Percentiles rank a stretch among this genome's conserved stretches.
Evolutionary conservation across 2,329 filamentous ascomycete genomes (phyloP).

Genomic region (Ceratocystis diversiconidia): DNA sequence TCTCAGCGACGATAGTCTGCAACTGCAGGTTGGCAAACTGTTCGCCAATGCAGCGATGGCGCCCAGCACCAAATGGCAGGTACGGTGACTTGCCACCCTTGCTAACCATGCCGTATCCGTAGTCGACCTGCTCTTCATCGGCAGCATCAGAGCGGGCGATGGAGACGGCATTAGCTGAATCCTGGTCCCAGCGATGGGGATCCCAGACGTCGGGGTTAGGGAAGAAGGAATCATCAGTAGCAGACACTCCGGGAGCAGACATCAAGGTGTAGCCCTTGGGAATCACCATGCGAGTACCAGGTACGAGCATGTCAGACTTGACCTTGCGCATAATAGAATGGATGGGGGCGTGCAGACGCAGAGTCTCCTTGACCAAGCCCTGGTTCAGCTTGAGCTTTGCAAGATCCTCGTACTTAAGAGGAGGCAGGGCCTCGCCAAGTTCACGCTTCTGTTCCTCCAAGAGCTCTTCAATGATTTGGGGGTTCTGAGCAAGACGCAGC

Average conservation of each 20-base stretch:
- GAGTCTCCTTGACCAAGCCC: slow-evolving; percentile 79
- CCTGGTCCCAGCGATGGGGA: slow-evolving; percentile 75
- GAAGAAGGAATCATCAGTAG: slow-evolving; percentile 60
- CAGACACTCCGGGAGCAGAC: slow-evolving; percentile 70
- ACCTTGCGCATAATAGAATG: slow-evolving; percentile 91
- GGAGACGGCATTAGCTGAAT: slow-evolving; percentile 40
- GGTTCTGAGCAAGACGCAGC: slow-evolving; percentile 62
- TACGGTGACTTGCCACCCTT: slow-evolving; percentile 85
- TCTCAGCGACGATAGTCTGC: slow-evolving; percentile 64
- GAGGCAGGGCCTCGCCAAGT: slow-evolving; percentile 60
- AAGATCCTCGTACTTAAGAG: slow-evolving; percentile 63
- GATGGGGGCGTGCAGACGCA: slow-evolving; percentile 81
- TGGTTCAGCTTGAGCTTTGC: slow-evolving; percentile 67
- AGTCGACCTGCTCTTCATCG: slow-evolving; percentile 70
- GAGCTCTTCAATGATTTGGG: slow-evolving; percentile 65
- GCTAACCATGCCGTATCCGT: slow-evolving; percentile 83
- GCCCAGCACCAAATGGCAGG: slow-evolving; percentile 82
- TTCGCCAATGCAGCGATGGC: slow-evolving; percentile 91
- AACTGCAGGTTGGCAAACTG: slow-evolving; percentile 91
- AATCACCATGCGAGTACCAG: slow-evolving; percentile 69
- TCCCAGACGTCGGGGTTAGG: slow-evolving; percentile 73
- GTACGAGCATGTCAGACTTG: slow-evolving; percentile 71
- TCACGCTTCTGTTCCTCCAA: slow-evolving; percentile 65
- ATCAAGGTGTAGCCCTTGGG: slow-evolving; percentile 70
- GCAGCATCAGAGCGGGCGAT: slow-evolving; percentile 34